Percentiles rank a stretch among this genome's conserved stretches.
These are phyloP conservation scores for Ruellia speciosa DNA, from an alignment of 305 asterid species.

Conservation along the genomic window DNA sequence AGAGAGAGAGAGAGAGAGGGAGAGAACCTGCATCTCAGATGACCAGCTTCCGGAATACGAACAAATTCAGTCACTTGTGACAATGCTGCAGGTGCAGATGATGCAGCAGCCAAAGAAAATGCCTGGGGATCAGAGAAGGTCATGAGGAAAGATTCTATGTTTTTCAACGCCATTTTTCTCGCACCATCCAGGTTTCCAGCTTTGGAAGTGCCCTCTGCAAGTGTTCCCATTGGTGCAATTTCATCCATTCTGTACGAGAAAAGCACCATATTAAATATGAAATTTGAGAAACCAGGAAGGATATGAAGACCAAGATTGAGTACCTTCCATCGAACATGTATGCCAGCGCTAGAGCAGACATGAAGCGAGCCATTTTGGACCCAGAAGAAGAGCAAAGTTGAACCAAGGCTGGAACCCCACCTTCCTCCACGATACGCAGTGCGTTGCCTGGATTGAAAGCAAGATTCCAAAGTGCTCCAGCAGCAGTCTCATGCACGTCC, in stretches of 20 bases:
- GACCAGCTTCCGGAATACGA: slow-evolving; percentile 89
- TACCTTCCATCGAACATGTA: slow-evolving; percentile 94
- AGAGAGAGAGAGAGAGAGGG: slow-evolving; percentile 19
- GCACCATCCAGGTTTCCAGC: slow-evolving; percentile 55
- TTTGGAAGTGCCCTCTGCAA: slow-evolving; percentile 53
- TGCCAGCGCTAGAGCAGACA: slow-evolving; percentile 84
- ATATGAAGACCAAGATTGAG: background rate
- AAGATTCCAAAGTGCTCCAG: slow-evolving; percentile 98
- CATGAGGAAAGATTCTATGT: slow-evolving; percentile 64
- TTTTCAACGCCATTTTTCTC: slow-evolving; percentile 65
- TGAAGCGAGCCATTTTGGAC: slow-evolving; percentile 94
- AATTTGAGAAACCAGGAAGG: background rate
- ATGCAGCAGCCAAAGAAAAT: slow-evolving; percentile 68
- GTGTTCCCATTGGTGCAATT: slow-evolving; percentile 47
- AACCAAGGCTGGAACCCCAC: slow-evolving; percentile 78
- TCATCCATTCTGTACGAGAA: slow-evolving; percentile 66
- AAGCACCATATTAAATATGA: background rate
- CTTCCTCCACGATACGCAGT: slow-evolving; percentile 85
- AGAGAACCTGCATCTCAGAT: slow-evolving; percentile 91
- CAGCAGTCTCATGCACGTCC: slow-evolving; percentile 98
- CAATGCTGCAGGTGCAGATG: slow-evolving; percentile 66
- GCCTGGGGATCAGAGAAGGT: slow-evolving; percentile 69
- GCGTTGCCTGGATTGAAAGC: slow-evolving; percentile 96
- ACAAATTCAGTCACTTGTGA: slow-evolving; percentile 72
- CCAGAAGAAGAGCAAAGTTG: slow-evolving; percentile 69